Percentiles rank a stretch among this genome's conserved stretches.
Conservation (phyloP, 805 yeast genomes). For the Starmerella vaccinii region DNA sequence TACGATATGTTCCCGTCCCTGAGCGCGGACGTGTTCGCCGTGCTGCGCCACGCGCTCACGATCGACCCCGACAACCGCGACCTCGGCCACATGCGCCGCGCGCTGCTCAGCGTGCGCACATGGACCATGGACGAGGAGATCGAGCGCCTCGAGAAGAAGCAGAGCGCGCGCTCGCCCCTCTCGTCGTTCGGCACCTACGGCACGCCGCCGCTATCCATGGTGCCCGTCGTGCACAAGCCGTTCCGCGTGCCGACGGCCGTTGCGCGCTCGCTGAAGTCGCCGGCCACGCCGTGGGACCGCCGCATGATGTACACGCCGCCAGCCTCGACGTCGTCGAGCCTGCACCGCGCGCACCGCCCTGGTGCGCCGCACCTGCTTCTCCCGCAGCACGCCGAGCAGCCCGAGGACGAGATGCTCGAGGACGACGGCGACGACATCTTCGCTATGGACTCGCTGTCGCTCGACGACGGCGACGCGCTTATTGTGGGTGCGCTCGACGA, state of each 20-base stretch:
- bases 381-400: conserved; percentile 19
- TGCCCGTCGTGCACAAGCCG: conserved; percentile 23
- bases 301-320: conserved; percentile 26
- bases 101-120: conserved; percentile 48
- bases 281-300: conserved; percentile 23
- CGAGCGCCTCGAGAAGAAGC: conserved; percentile 31
- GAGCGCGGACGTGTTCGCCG: conserved; percentile 80
- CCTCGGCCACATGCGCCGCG: conserved; percentile 48
- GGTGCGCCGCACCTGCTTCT: background rate
- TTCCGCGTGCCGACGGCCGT: conserved; percentile 26
- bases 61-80: conserved; percentile 82
- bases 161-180: background rate
- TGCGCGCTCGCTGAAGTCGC: conserved; percentile 20
- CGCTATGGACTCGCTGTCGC: conserved; percentile 9
- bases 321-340: conserved; percentile 16
- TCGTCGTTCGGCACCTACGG: conserved; percentile 7
- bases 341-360: background rate
- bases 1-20: conserved; percentile 86
- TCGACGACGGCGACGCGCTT: conserved; percentile 5
- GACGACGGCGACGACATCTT: conserved; percentile 5
- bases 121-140: conserved; percentile 78
- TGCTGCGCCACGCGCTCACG: conserved; percentile 63
- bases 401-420: conserved; percentile 14
- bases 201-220: conserved; percentile 8
- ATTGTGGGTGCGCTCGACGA: conserved; percentile 5